Percentiles rank a stretch among this genome's conserved stretches.
phyloP scores from a whole-genome alignment of 331 rosid genomes.

The Prunus yedoensis region DNA sequence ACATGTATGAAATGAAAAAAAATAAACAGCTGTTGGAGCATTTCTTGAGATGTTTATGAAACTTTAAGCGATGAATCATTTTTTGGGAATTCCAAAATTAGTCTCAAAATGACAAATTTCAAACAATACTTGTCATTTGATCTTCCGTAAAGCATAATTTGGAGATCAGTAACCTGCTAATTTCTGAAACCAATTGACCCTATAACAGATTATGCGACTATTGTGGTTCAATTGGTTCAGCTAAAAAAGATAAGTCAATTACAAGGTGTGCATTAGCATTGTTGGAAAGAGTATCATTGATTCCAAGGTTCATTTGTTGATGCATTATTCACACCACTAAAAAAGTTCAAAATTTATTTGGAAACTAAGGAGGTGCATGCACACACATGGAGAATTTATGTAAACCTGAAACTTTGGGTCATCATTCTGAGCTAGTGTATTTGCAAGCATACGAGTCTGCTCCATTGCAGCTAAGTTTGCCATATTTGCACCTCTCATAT shows the following conservation, averaged over 20 bases:
- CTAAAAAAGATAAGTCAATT: background rate
- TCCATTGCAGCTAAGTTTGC: constrained; percentile 80
- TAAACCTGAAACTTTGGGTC: constrained; percentile 98
- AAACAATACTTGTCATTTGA: constrained; percentile 6
- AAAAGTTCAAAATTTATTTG: background rate
- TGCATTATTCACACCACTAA: background rate
- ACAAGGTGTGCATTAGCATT: background rate
- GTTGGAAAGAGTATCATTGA: background rate
- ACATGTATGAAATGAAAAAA: background rate
- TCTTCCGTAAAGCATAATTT: background rate
- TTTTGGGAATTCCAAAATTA: background rate
- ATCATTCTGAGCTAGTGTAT: constrained; percentile 78
- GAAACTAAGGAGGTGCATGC: background rate
- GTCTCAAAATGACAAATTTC: background rate
- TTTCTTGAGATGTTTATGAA: background rate
- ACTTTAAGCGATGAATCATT: background rate
- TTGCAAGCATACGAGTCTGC: constrained; percentile 96
- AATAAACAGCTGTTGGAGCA: background rate
- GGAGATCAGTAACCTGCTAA: background rate
- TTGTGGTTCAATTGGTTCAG: background rate
- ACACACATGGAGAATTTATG: background rate
- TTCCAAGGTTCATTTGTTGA: background rate
- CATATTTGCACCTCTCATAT: constrained; percentile 61
- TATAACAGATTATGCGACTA: background rate
- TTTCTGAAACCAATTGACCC: background rate